Conservation (phyloP, 805 yeast species). For the Starmera dryadoides region DNA sequence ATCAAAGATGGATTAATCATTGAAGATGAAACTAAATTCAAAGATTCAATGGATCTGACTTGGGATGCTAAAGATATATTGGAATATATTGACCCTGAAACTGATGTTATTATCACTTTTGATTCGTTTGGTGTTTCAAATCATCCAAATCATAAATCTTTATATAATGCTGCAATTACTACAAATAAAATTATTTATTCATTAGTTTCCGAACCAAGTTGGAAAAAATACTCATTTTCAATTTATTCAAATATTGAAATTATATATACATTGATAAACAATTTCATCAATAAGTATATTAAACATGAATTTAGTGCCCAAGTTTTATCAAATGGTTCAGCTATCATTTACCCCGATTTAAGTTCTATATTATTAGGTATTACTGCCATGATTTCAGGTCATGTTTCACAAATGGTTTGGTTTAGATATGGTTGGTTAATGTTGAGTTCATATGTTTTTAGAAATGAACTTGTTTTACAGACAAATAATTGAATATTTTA, state of each 20-base stretch:
- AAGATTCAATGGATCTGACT: constrained; percentile 57
- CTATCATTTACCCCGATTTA: constrained; percentile 28
- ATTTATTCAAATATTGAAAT: constrained; percentile 6
- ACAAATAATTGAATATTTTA: background rate
- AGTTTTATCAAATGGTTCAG: constrained; percentile 30
- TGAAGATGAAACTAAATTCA: constrained; percentile 37
- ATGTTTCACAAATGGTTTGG: constrained; percentile 91
- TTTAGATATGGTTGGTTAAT: constrained; percentile 85
- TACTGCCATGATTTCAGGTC: constrained; percentile 77
- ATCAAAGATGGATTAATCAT: constrained; percentile 35
- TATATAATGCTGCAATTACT: constrained; percentile 37
- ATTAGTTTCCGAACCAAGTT: constrained; percentile 25
- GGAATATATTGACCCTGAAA: constrained; percentile 24
- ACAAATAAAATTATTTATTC: constrained; percentile 14
- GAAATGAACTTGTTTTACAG: constrained; percentile 50
- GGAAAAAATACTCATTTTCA: constrained; percentile 43
- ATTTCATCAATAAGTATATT: constrained; percentile 2
- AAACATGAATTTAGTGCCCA: too few relatives aligned
- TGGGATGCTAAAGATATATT: constrained; percentile 54
- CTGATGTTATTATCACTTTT: constrained; percentile 58
- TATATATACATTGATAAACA: too few relatives aligned
- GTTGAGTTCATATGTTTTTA: constrained; percentile 68
- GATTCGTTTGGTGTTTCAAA: constrained; percentile 77
- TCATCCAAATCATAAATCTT: constrained; percentile 80
- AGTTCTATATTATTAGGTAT: constrained; percentile 27